Evolutionary conservation across 2,329 filamentous ascomycete species (phyloP).

Genomic region (Westerdykella sp.): DNA sequence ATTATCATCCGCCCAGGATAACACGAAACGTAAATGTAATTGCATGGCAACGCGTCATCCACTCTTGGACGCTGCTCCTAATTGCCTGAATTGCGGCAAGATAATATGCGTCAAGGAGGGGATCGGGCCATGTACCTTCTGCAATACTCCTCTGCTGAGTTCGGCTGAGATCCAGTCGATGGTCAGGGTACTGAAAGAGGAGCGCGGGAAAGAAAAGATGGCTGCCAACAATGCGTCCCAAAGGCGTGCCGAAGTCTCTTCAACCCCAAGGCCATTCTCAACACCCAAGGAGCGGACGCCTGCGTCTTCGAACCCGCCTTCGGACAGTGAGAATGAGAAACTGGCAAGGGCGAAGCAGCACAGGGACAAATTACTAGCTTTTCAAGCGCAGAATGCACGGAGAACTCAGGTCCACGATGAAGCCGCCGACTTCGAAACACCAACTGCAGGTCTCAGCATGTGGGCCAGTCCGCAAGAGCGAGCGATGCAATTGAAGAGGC

Average conservation of each 20-base stretch:
- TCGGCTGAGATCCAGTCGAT: conserved; percentile 73
- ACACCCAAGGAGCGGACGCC: conserved; percentile 29
- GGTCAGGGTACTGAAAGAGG: conserved; percentile 74
- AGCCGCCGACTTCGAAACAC: conserved; percentile 66
- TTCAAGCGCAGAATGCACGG: conserved; percentile 78
- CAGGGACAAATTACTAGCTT: conserved; percentile 71
- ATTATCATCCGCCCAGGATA: conserved; percentile 48
- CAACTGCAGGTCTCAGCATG: conserved; percentile 58
- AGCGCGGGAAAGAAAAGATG: conserved; percentile 83
- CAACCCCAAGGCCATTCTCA: conserved; percentile 55
- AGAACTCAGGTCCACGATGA: conserved; percentile 83
- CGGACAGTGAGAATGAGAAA: conserved; percentile 48
- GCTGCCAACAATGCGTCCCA: conserved; percentile 68
- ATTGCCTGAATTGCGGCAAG: conserved; percentile 88
- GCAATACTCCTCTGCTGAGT: conserved; percentile 66
- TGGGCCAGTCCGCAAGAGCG: conserved; percentile 82
- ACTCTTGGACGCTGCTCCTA: conserved; percentile 82
- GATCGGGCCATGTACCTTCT: conserved; percentile 89
- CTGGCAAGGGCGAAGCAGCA: conserved; percentile 68
- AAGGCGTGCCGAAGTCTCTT: conserved; percentile 58
- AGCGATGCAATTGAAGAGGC: conserved; percentile 73
- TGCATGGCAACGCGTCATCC: conserved; percentile 87
- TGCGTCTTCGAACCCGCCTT: conserved; percentile 33
- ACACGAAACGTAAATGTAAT: conserved; percentile 63
- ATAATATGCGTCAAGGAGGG: conserved; percentile 94